Percentiles rank a stretch among this genome's conserved stretches.
Conservation (phyloP, 2,329 filamentous ascomycete species). For the Cytospora piceicola region DNA sequence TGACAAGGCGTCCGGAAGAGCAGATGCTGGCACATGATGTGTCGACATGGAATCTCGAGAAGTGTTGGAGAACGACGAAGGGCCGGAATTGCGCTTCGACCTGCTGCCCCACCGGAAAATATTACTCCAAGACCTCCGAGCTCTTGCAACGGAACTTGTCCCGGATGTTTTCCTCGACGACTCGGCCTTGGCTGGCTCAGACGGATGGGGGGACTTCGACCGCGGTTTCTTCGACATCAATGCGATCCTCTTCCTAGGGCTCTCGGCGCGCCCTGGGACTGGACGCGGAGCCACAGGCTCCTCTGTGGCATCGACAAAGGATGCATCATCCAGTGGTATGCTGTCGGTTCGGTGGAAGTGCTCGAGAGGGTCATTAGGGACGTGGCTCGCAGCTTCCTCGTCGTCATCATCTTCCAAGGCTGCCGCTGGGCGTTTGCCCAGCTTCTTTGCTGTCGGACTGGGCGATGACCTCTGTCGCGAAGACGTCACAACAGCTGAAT, state of each 20-base stretch:
- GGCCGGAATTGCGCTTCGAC: slow-evolving; percentile 58
- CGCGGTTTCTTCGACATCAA: slow-evolving; percentile 52
- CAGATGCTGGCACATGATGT: slow-evolving; percentile 40
- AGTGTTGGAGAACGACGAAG: slow-evolving; percentile 88
- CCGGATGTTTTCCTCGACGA: slow-evolving; percentile 59
- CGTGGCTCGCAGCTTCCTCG: slow-evolving; percentile 26
- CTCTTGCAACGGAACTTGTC: slow-evolving; percentile 50
- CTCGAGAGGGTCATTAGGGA: slow-evolving; percentile 31
- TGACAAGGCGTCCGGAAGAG: slow-evolving; percentile 39
- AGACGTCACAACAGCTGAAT: slow-evolving; percentile 60
- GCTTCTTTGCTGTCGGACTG: slow-evolving; percentile 33
- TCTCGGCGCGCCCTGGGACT: slow-evolving; percentile 35
- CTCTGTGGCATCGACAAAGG: slow-evolving; percentile 30
- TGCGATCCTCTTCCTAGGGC: slow-evolving; percentile 43
- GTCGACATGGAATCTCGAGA: slow-evolving; percentile 81
- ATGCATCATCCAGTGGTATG: slow-evolving; percentile 42
- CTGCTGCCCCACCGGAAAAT: slow-evolving; percentile 74
- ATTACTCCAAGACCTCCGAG: slow-evolving; percentile 62
- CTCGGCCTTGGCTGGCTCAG: slow-evolving; percentile 49
- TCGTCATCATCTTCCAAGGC: slow-evolving; percentile 29
- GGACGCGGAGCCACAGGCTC: slow-evolving; percentile 32
- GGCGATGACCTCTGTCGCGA: slow-evolving; percentile 55
- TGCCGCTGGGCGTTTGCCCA: slow-evolving; percentile 37
- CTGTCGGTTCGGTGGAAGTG: slow-evolving; percentile 56
- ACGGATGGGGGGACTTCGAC: slow-evolving; percentile 53